Evolutionary conservation across 768 basidiomycete genomes (phyloP).

Genomic region (Crucibulum laeve): DNA sequence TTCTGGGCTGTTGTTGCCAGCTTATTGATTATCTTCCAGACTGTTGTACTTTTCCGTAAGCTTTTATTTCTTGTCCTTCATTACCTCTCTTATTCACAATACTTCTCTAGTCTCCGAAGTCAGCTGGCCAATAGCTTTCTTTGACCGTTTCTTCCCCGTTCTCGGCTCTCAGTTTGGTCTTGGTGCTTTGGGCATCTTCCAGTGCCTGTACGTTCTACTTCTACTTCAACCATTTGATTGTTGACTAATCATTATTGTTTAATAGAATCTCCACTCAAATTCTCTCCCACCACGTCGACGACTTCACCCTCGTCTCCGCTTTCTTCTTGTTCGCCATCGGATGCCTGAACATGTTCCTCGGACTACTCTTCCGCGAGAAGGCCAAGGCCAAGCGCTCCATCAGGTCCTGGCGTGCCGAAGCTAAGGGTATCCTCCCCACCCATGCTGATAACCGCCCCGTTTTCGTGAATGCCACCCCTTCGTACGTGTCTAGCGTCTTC

Average conservation of each 20-base stretch:
- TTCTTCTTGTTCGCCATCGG: conserved; percentile 84
- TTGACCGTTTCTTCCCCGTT: conserved; percentile 87
- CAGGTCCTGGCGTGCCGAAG: conserved; percentile 58
- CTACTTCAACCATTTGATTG: not conserved
- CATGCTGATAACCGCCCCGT: conserved; percentile 29
- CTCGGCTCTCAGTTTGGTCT: conserved; percentile 85
- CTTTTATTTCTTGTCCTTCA: conserved; percentile 6
- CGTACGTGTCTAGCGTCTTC: conserved; percentile 27
- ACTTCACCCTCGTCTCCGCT: conserved; percentile 82
- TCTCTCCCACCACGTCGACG: conserved; percentile 74
- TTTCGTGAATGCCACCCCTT: conserved; percentile 27
- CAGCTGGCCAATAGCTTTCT: conserved; percentile 75
- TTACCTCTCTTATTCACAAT: not conserved
- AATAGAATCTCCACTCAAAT: conserved; percentile 61
- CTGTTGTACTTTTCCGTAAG: conserved; percentile 66
- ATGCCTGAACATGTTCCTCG: conserved; percentile 77
- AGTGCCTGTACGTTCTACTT: conserved; percentile 59
- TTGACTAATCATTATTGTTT: not conserved
- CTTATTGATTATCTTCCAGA: conserved; percentile 81
- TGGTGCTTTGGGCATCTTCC: conserved; percentile 84
- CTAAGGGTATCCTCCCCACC: conserved; percentile 54
- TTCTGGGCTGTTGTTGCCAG: conserved; percentile 90
- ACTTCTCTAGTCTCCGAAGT: conserved; percentile 58
- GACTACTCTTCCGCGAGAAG: conserved; percentile 71
- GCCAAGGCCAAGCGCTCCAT: conserved; percentile 67